phyloP scores from a whole-genome alignment of 202 grass and related monocot species.

The Zizania palustris region DNA sequence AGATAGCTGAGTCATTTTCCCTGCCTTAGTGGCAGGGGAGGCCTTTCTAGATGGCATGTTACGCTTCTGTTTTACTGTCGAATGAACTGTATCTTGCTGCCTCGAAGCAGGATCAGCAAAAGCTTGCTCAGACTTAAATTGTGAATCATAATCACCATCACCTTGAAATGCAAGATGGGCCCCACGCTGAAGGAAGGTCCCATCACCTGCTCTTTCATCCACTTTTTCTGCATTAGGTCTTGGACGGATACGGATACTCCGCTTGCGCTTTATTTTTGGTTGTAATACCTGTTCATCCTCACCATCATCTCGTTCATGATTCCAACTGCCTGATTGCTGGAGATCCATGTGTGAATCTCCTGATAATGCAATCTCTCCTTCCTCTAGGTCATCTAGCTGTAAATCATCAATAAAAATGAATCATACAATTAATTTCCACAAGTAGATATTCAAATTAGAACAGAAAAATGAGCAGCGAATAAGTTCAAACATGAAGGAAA shows the following conservation, averaged over 20 bases:
- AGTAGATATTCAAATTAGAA: conserved; percentile 27
- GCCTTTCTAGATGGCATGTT: conserved; percentile 72
- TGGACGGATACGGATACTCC: conserved; percentile 78
- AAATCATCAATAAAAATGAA: conserved; percentile 40
- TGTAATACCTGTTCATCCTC: conserved; percentile 90
- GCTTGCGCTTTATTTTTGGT: conserved; percentile 85
- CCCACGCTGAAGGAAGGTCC: conserved; percentile 46
- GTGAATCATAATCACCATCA: conserved; percentile 56
- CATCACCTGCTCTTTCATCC: conserved; percentile 65
- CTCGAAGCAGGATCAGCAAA: conserved; percentile 53
- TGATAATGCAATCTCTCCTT: conserved; percentile 96
- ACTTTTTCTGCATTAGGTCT: conserved; percentile 64
- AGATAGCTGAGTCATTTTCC: conserved; percentile 61
- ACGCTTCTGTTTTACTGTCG: conserved; percentile 62
- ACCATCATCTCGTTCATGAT: conserved; percentile 79
- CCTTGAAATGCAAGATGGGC: conserved; percentile 48
- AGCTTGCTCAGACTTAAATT: conserved; percentile 49
- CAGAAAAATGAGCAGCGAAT: conserved; percentile 19
- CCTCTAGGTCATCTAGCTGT: conserved; percentile 91
- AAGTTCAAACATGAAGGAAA: conserved; percentile 2
- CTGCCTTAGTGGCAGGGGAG: conserved; percentile 61
- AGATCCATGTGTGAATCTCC: conserved; percentile 84
- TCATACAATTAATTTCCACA: conserved; percentile 35
- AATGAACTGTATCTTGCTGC: conserved; percentile 44
- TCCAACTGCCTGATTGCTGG: conserved; percentile 77